A percentile compares a stretch with the other conserved stretches of the same genome.
These are phyloP conservation scores for Verticillium isaacii DNA, from an alignment of 2,329 filamentous ascomycete species.

Conservation along the genomic window DNA sequence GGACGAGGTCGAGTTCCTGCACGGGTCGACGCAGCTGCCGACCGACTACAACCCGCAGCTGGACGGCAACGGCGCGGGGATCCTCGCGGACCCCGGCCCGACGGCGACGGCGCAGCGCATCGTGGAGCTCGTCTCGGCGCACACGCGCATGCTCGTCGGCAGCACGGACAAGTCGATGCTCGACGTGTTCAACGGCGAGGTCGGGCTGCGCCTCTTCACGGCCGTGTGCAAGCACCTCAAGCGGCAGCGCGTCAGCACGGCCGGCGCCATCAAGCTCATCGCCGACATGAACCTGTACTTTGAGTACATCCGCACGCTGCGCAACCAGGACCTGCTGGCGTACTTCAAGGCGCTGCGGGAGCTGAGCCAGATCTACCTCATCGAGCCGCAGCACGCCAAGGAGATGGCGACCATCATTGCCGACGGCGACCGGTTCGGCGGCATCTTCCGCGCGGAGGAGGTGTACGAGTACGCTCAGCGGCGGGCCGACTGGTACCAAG, in stretches of 20 bases:
- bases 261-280: constrained; percentile 87
- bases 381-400: constrained; percentile 80
- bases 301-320: constrained; percentile 73
- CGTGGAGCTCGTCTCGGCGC: constrained; percentile 78
- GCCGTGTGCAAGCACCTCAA: constrained; percentile 97
- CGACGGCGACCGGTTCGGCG: constrained; percentile 82
- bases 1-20: constrained; percentile 95
- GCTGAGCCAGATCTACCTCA: constrained; percentile 91
- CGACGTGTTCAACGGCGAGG: constrained; percentile 97
- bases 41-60: constrained; percentile 81
- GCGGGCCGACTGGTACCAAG: constrained; percentile 90
- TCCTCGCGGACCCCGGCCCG: constrained; percentile 59
- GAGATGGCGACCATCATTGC: constrained; percentile 95
- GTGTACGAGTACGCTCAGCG: constrained; percentile 96
- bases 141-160: constrained; percentile 88
- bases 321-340: constrained; percentile 76
- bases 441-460: constrained; percentile 91
- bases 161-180: constrained; percentile 98
- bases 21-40: constrained; percentile 78
- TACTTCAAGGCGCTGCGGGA: constrained; percentile 93
- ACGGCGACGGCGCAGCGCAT: constrained; percentile 75
- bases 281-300: constrained; percentile 96
- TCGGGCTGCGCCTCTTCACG: constrained; percentile 86
- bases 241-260: constrained; percentile 84
- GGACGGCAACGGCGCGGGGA: constrained; percentile 15